phyloP scores from a whole-genome alignment of 768 basidiomycete genomes.

The Butyriboletus loyo region DNA sequence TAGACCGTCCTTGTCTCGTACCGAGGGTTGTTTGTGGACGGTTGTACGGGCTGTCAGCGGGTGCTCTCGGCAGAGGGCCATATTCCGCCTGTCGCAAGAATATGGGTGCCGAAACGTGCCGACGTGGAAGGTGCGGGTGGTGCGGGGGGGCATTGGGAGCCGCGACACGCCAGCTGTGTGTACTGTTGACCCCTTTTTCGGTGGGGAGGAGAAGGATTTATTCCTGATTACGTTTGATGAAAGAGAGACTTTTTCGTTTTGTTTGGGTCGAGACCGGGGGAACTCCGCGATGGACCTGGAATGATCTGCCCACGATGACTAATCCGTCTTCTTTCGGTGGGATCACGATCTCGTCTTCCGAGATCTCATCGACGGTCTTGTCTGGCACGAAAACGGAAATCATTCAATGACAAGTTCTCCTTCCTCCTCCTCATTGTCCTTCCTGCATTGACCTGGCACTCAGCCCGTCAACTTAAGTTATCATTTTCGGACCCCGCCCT shows the following conservation, averaged over 20 bases:
- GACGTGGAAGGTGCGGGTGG: too few relatives aligned
- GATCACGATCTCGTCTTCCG: too few relatives aligned
- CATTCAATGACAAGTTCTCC: neutral
- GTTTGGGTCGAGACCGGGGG: neutral
- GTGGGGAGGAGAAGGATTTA: too few relatives aligned
- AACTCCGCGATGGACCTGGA: slow-evolving; percentile 32
- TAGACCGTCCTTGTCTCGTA: slow-evolving; percentile 57
- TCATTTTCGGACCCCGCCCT: slow-evolving; percentile 17
- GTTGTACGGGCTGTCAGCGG: slow-evolving; percentile 58
- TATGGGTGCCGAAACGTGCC: slow-evolving; percentile 42
- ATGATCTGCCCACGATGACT: too few relatives aligned
- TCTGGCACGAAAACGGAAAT: slow-evolving; percentile 16
- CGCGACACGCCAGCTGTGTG: slow-evolving; percentile 49
- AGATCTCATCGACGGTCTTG: neutral
- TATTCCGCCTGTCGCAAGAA: slow-evolving; percentile 65
- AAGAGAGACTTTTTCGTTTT: slow-evolving; percentile 5
- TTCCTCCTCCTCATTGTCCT: too few relatives aligned
- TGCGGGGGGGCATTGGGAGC: slow-evolving; percentile 43
- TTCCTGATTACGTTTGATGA: slow-evolving; percentile 16
- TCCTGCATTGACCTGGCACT: too few relatives aligned
- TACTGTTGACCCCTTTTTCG: too few relatives aligned
- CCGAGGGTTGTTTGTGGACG: slow-evolving; percentile 56
- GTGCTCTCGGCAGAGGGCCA: slow-evolving; percentile 70
- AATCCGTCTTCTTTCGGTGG: too few relatives aligned
- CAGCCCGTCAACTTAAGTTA: too few relatives aligned